Conservation (phyloP, 2,329 filamentous ascomycete genomes). For the Emericellopsis cladophorae region DNA sequence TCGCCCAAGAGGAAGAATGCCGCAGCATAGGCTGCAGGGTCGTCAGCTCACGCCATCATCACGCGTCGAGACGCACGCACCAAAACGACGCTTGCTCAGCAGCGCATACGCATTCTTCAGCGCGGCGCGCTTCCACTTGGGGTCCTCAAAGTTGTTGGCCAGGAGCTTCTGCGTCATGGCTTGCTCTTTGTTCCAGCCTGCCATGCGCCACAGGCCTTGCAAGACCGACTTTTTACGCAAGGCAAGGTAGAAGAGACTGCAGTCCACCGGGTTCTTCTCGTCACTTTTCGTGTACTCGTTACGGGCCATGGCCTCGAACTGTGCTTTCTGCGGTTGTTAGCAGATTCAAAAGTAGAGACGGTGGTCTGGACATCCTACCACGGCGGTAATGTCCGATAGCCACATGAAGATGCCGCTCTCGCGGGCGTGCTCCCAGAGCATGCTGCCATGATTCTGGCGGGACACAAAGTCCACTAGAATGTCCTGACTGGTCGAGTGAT, state of each 20-base stretch:
- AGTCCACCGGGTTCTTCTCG: conserved; percentile 80
- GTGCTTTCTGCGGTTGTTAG: conserved; percentile 25
- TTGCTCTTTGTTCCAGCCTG: conserved; percentile 80
- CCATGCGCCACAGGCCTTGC: conserved; percentile 89
- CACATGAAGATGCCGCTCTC: conserved; percentile 93
- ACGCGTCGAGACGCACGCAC: conserved; percentile 23
- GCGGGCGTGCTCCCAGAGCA: conserved; percentile 76
- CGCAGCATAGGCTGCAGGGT: conserved; percentile 68
- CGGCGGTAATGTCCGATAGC: conserved; percentile 63
- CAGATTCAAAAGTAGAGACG: not conserved
- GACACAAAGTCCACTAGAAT: conserved; percentile 77
- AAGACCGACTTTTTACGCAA: conserved; percentile 83
- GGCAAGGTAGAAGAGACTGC: conserved; percentile 83
- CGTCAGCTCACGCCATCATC: not conserved
- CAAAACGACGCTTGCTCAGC: conserved; percentile 79
- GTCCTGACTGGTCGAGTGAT: conserved; percentile 76
- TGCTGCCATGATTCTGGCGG: conserved; percentile 62
- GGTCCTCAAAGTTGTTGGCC: conserved; percentile 80
- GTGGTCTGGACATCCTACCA: conserved; percentile 44
- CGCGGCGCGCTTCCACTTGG: conserved; percentile 78
- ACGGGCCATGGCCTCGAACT: conserved; percentile 83
- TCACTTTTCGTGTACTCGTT: conserved; percentile 88
- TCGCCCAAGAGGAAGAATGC: conserved; percentile 91
- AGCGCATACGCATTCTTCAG: conserved; percentile 94
- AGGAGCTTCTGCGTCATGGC: conserved; percentile 65